Conservation (phyloP, 345 rosid species). For the Lepidium sativum region DNA sequence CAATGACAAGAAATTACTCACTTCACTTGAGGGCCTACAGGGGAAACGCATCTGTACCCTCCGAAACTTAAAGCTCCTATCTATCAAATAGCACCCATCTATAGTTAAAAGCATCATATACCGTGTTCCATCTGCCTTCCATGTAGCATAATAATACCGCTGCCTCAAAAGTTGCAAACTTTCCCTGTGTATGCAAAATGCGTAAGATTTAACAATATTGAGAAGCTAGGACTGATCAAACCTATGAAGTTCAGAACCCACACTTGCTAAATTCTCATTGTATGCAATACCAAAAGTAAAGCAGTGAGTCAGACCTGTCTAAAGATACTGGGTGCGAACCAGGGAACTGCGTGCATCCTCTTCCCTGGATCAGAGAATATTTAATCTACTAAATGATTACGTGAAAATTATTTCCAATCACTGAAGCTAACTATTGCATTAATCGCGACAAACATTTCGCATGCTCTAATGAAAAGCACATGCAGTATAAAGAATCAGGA, state of each 20-base stretch:
- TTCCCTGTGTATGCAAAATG: conserved; percentile 45
- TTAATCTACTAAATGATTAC: background rate
- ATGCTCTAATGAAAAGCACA: background rate
- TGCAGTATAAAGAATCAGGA: background rate
- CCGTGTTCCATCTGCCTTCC: conserved; percentile 99
- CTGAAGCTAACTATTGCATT: background rate
- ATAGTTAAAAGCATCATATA: conserved; percentile 88
- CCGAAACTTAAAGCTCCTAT: conserved; percentile 73
- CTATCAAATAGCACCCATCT: conserved; percentile 92
- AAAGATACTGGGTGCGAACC: conserved; percentile 90
- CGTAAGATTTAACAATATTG: background rate
- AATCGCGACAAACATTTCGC: background rate
- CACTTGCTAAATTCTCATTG: background rate
- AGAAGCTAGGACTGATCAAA: background rate
- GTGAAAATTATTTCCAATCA: background rate
- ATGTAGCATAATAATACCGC: conserved; percentile 94
- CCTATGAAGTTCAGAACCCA: background rate
- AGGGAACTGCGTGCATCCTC: conserved; percentile 58
- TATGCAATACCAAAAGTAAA: conserved; percentile 8
- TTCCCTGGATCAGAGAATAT: conserved; percentile 40
- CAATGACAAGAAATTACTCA: conserved; percentile 27
- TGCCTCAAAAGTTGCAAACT: conserved; percentile 85
- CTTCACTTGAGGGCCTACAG: conserved; percentile 45
- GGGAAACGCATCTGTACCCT: conserved; percentile 99
- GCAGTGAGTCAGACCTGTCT: conserved; percentile 43